phyloP scores from a whole-genome alignment of 208 protist genomes.

The Leishmania guyanensis region DNA sequence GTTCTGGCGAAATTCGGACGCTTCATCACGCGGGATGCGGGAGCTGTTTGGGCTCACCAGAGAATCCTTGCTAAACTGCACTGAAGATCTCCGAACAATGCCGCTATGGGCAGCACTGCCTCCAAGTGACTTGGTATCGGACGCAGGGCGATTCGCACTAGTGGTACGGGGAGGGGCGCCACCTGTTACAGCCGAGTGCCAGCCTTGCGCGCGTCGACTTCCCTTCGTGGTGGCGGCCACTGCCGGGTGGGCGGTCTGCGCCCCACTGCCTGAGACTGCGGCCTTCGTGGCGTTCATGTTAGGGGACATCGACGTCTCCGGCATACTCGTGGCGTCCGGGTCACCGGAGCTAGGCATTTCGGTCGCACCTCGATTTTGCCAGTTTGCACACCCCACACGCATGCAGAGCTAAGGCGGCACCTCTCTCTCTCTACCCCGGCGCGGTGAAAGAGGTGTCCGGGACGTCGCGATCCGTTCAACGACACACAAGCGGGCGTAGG shows the following conservation, averaged over 20 bases:
- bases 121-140: conserved; percentile 2
- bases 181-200: conserved; percentile 16
- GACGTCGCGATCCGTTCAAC: background rate
- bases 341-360: background rate
- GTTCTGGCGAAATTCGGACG: conserved; percentile 32
- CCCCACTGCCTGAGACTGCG: background rate
- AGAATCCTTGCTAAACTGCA: conserved; percentile 26
- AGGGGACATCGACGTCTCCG: conserved; percentile 3
- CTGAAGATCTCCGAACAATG: conserved; percentile 15
- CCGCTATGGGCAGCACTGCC: background rate
- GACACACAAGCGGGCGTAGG: background rate
- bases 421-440: background rate
- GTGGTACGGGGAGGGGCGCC: background rate
- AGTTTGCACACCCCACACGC: background rate
- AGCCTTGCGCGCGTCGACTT: conserved; percentile 21
- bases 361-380: background rate
- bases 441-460: background rate
- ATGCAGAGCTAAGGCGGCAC: background rate
- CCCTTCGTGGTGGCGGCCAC: conserved; percentile 17
- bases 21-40: conserved; percentile 1
- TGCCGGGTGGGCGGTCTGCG: background rate
- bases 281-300: background rate
- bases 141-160: background rate
- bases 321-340: background rate
- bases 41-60: background rate